These are phyloP conservation scores for Suillus tomentosus DNA, from an alignment of 768 basidiomycete species.

Conservation along the genomic window DNA sequence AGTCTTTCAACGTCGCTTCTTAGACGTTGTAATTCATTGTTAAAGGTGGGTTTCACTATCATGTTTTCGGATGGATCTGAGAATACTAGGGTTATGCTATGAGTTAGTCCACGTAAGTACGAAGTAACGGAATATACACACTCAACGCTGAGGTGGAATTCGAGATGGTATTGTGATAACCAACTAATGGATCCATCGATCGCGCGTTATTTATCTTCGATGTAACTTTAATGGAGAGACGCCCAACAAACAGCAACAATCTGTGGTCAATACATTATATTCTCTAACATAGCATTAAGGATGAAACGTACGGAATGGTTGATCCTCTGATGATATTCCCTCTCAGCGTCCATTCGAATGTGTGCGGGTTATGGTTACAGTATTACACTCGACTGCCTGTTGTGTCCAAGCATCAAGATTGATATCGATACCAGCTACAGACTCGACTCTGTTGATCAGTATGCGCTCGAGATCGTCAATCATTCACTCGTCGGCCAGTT, in stretches of 20 bases:
- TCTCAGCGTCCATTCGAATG: neutral
- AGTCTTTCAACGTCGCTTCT: slow-evolving; percentile 5
- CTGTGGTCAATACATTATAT: neutral
- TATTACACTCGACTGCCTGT: neutral
- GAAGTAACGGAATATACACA: neutral
- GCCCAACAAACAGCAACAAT: neutral
- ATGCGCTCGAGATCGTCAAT: neutral
- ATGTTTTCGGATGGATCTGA: neutral
- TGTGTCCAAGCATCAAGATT: neutral
- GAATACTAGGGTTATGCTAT: neutral
- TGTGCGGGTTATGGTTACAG: neutral
- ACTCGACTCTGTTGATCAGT: neutral
- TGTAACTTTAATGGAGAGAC: neutral
- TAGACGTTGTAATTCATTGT: neutral
- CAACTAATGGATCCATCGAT: neutral
- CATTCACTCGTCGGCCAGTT: neutral
- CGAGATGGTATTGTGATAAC: neutral
- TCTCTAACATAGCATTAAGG: no score
- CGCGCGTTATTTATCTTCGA: neutral
- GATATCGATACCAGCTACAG: neutral
- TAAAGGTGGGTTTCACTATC: neutral
- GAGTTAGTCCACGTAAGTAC: neutral
- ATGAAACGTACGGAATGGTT: no score
- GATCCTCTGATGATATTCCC: neutral
- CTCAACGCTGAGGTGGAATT: neutral